Conservation (phyloP, 1,139 yeast species). For the Yamadazyma kanchanaburiensis region DNA sequence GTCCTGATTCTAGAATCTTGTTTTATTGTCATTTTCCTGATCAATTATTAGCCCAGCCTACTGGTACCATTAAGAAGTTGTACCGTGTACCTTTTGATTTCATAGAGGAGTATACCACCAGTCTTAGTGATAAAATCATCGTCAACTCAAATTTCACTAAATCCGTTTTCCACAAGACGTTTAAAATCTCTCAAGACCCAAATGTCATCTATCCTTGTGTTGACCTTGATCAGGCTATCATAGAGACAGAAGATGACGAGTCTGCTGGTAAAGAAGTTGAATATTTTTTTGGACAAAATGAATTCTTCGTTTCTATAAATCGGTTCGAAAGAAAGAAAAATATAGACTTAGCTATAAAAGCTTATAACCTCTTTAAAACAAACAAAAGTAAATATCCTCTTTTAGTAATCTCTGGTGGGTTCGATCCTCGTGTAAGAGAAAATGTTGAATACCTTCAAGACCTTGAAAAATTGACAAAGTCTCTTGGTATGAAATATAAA, state of each 20-base stretch:
- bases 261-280: conserved; percentile 28
- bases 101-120: conserved; percentile 78
- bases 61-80: conserved; percentile 51
- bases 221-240: conserved; percentile 27
- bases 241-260: conserved; percentile 13
- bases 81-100: conserved; percentile 82
- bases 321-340: conserved; percentile 88
- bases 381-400: conserved; percentile 21
- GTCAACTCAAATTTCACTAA: conserved; percentile 88
- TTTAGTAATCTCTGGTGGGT: conserved; percentile 88
- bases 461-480: conserved; percentile 48
- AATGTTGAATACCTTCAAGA: conserved; percentile 71
- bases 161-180: conserved; percentile 63
- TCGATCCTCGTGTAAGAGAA: conserved; percentile 71
- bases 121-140: conserved; percentile 71
- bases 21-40: conserved; percentile 98
- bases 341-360: conserved; percentile 67
- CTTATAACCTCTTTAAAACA: conserved; percentile 47
- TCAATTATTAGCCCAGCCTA: conserved; percentile 64
- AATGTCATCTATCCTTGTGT: conserved; percentile 91
- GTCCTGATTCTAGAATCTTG: conserved; percentile 45
- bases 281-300: conserved; percentile 26
- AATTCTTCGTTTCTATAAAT: conserved; percentile 70
- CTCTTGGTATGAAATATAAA: conserved; percentile 40
- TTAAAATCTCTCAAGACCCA: conserved; percentile 51